Conservation (phyloP, 129 eudicot species). For the Pseudognaphalium luteoalbum region DNA sequence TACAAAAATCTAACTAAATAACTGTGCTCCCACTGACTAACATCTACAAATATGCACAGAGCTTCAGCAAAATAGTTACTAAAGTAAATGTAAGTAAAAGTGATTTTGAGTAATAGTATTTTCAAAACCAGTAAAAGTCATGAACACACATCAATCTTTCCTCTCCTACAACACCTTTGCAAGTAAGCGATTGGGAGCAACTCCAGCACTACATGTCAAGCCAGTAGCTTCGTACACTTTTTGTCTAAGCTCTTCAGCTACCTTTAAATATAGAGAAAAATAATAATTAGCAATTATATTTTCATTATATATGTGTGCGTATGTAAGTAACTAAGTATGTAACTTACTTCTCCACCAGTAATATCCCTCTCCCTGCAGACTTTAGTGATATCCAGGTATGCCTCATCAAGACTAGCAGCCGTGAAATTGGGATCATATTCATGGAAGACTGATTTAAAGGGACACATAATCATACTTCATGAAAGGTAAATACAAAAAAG, state of each 20-base stretch:
- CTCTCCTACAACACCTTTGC: constrained; percentile 67
- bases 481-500: not conserved
- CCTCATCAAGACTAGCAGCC: constrained; percentile 97
- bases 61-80: not conserved
- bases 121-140: constrained; percentile 5
- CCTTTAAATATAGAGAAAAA: constrained; percentile 39
- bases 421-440: constrained; percentile 80
- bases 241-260: constrained; percentile 84
- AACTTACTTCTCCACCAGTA: constrained; percentile 73
- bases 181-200: constrained; percentile 91
- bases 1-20: not conserved
- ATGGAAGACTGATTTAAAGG: constrained; percentile 54
- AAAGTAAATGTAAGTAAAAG: not conserved
- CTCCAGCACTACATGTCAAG: constrained; percentile 98
- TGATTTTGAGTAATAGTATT: not conserved
- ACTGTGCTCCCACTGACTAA: not conserved
- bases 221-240: constrained; percentile 76
- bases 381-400: constrained; percentile 88
- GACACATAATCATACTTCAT: constrained; percentile 3
- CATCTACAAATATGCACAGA: constrained; percentile 4
- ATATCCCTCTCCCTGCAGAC: constrained; percentile 70
- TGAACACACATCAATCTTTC: constrained; percentile 1
- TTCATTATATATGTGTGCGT: not conserved
- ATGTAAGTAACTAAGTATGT: not conserved
- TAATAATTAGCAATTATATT: constrained; percentile 15